Evolutionary conservation across 2,329 filamentous ascomycete species (phyloP).

Genomic region (Colletotrichum sp.): DNA sequence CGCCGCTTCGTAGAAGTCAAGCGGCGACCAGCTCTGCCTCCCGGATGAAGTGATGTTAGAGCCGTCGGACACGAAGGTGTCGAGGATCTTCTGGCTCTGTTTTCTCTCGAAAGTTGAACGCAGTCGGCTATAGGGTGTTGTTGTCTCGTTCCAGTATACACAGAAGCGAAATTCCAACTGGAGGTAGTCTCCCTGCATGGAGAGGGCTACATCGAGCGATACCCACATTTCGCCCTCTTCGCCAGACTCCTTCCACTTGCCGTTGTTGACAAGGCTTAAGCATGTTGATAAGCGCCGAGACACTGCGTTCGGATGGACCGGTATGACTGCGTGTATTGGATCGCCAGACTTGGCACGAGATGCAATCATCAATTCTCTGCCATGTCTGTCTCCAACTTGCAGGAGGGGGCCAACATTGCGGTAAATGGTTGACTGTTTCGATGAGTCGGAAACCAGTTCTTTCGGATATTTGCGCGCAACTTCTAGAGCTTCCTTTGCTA

Average conservation of each 20-base stretch:
- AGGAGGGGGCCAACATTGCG: background rate
- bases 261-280: constrained; percentile 10
- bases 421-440: background rate
- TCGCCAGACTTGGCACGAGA: background rate
- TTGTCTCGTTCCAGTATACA: constrained; percentile 48
- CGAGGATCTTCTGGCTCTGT: constrained; percentile 38
- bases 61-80: constrained; percentile 36
- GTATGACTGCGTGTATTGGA: background rate
- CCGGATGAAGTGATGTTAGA: constrained; percentile 24
- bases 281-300: background rate
- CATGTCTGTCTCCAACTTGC: background rate
- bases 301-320: background rate
- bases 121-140: constrained; percentile 31
- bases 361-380: background rate
- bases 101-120: constrained; percentile 31
- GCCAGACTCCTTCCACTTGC: constrained; percentile 16
- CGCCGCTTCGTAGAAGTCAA: constrained; percentile 72
- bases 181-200: constrained; percentile 27
- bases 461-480: constrained; percentile 2
- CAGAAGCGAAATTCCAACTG: constrained; percentile 35
- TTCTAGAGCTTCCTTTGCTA: constrained; percentile 2
- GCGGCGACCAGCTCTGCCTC: constrained; percentile 43
- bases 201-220: constrained; percentile 32
- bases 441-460: background rate
- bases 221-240: constrained; percentile 35